Evolutionary conservation across 2,329 filamentous ascomycete species (phyloP).

Genomic region (Mollisiaceae sp.): DNA sequence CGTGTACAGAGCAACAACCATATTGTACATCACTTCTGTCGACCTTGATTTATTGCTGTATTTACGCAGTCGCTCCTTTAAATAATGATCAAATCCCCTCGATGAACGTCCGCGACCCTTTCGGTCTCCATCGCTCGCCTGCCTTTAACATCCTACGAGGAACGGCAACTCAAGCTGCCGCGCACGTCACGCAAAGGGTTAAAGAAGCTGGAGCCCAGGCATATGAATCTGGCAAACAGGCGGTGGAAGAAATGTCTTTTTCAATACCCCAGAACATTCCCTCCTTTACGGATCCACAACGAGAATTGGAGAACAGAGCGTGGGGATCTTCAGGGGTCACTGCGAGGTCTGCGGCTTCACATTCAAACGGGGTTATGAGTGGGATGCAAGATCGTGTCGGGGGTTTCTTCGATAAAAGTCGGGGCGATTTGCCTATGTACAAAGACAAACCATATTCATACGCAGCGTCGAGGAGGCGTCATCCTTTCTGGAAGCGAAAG

Average conservation of each 20-base stretch:
- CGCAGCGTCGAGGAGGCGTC: slow-evolving; percentile 61
- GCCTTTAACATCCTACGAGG: slow-evolving; percentile 57
- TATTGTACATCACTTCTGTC: slow-evolving; percentile 13
- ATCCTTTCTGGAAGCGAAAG: slow-evolving; percentile 68
- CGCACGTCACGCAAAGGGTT: slow-evolving; percentile 53
- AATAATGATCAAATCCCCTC: slow-evolving; percentile 37
- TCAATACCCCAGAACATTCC: slow-evolving; percentile 72
- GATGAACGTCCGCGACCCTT: slow-evolving; percentile 46
- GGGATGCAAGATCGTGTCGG: slow-evolving; percentile 67
- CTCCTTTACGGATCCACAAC: slow-evolving; percentile 68
- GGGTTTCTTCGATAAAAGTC: slow-evolving; percentile 65
- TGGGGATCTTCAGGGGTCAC: slow-evolving; percentile 62
- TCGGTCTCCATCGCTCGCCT: slow-evolving; percentile 46
- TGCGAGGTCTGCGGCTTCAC: slow-evolving; percentile 43
- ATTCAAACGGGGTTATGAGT: slow-evolving; percentile 48
- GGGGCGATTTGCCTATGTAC: slow-evolving; percentile 82
- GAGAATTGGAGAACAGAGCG: slow-evolving; percentile 67
- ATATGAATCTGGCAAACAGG: slow-evolving; percentile 49
- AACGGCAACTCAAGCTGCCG: slow-evolving; percentile 52
- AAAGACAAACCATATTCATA: slow-evolving; percentile 96
- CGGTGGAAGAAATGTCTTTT: slow-evolving; percentile 62
- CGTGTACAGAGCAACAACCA: slow-evolving; percentile 22
- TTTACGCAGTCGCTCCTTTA: slow-evolving; percentile 32
- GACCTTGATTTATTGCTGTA: slow-evolving; percentile 20
- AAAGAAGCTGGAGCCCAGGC: slow-evolving; percentile 55